Base-by-base conservation (phyloP, 768 basidiomycete species). In the button mushroom (Agaricus bisporus) region DNA sequence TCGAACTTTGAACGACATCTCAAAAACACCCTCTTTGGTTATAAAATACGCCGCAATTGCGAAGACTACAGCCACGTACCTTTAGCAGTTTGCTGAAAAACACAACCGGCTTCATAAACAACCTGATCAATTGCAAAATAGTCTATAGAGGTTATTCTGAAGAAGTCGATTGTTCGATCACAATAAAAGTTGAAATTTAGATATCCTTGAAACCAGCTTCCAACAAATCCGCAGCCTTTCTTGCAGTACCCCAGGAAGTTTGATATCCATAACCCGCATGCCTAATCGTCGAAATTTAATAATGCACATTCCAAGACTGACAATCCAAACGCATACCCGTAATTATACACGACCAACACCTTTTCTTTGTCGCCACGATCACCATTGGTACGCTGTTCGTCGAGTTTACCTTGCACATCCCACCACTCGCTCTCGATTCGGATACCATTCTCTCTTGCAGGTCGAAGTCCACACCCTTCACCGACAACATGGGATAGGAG, bases 371-470 rank as follows among this genome's bases (percentile, higher is more conserved):
- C 58, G 4, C 29, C 42, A 22, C 44, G 36, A 43, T 56, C 51
- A 14, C 54, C 46, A 69, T 17, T 49, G 46, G 26, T 60, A 62
- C 47, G 50, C 57, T 41, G 17, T 42, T 26, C 17, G 17, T 36
- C 20, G 12, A 38, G 32, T 51, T 48, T 48, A 49, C 54, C 45
- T 38, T 48, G 25, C 22, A 28, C 32, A 6, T 28, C 29, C 45
- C 54, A 42, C 56, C 68, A 76, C 28, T 79, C 81, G 1, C 70
- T 62, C 38, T 82, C 85, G 0, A 88, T 63, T 41, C 85, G 68
- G 20, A 87, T 71, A 0, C 86, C 85, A 22, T 79, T 82, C 29
- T 78, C 79, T 55, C 88, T 70, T 0, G 66, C 78, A 2, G 86
- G 88, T 9, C 66, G 56, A 4, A 67, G 44, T 9, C 89, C 89